Evolutionary conservation across 1,284 basidiomycete species (phyloP).

Genomic region (Schizophyllum commune): DNA sequence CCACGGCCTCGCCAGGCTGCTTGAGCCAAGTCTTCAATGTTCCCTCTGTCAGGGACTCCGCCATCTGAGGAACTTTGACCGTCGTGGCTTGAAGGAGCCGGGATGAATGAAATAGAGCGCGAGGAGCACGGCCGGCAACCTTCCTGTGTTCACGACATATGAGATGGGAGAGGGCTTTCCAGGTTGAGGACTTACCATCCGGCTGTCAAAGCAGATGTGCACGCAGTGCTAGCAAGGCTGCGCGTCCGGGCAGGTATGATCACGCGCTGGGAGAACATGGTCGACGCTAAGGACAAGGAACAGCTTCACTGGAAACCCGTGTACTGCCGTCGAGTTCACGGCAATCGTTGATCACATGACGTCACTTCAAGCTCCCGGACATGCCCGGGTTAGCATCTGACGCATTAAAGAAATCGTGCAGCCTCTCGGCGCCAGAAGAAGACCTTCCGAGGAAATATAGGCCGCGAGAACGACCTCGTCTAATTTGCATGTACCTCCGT

Average conservation of each 20-base stretch:
- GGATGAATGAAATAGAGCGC: conserved; percentile 62
- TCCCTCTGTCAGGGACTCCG: conserved; percentile 97
- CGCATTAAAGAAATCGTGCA: too few relatives aligned
- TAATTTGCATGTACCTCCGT: too few relatives aligned
- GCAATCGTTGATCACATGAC: too few relatives aligned
- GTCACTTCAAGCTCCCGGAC: too few relatives aligned
- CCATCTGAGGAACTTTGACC: conserved; percentile 98
- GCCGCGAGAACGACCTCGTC: too few relatives aligned
- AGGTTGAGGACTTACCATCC: conserved; percentile 1
- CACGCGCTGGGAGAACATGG: conserved; percentile 3
- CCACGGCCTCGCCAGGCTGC: conserved; percentile 87
- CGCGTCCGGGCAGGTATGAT: background rate
- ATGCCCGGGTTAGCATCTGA: too few relatives aligned
- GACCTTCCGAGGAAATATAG: too few relatives aligned
- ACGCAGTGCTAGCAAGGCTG: background rate
- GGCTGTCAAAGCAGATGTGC: background rate
- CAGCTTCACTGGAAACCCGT: too few relatives aligned
- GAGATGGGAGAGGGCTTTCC: background rate
- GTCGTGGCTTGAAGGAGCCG: conserved; percentile 74
- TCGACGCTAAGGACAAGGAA: background rate
- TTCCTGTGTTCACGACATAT: conserved; percentile 28
- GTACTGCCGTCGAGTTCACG: too few relatives aligned
- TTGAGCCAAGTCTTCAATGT: conserved; percentile 96
- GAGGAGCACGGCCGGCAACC: conserved; percentile 36
- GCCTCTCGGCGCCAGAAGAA: too few relatives aligned